These are phyloP conservation scores for Draba incana DNA, from an alignment of 345 rosid species.

Conservation along the genomic window DNA sequence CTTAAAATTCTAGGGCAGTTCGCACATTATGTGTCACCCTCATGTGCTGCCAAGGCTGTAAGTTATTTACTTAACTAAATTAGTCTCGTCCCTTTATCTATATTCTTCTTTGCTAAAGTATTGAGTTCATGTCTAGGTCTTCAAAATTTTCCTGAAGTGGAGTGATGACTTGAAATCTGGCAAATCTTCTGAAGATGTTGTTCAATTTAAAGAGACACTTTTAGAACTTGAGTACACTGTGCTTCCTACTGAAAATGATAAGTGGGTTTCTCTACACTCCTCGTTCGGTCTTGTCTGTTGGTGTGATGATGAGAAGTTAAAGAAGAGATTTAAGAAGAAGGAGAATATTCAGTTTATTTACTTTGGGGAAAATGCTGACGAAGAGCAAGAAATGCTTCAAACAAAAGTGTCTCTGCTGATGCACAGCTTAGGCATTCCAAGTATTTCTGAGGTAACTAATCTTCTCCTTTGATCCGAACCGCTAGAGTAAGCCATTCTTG, in stretches of 20 bases:
- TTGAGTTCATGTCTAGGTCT: conserved; percentile 61
- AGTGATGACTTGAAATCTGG: conserved; percentile 69
- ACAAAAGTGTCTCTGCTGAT: conserved; percentile 58
- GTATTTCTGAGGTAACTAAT: conserved; percentile 70
- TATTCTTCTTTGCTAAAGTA: conserved; percentile 28
- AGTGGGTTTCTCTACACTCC: conserved; percentile 88
- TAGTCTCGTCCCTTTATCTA: not conserved
- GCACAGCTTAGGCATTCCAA: conserved; percentile 75
- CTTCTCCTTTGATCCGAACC: conserved; percentile 16
- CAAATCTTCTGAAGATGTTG: conserved; percentile 58
- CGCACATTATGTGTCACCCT: conserved; percentile 66
- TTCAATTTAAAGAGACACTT: conserved; percentile 62
- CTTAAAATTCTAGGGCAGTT: conserved; percentile 65
- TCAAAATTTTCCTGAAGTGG: conserved; percentile 78
- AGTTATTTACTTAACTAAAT: conserved; percentile 40
- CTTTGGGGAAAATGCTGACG: conserved; percentile 59
- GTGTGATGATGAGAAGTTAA: conserved; percentile 74
- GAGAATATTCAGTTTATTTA: conserved; percentile 60
- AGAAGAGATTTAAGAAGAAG: conserved; percentile 60
- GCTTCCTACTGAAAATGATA: conserved; percentile 71
- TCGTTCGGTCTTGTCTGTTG: conserved; percentile 83
- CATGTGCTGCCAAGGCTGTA: conserved; percentile 73
- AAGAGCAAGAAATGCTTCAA: conserved; percentile 57
- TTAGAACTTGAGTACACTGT: conserved; percentile 58
- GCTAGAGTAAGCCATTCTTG: conserved; percentile 25